Conservation (phyloP, 306 rosid genomes). For the Prunus kanzakura region DNA sequence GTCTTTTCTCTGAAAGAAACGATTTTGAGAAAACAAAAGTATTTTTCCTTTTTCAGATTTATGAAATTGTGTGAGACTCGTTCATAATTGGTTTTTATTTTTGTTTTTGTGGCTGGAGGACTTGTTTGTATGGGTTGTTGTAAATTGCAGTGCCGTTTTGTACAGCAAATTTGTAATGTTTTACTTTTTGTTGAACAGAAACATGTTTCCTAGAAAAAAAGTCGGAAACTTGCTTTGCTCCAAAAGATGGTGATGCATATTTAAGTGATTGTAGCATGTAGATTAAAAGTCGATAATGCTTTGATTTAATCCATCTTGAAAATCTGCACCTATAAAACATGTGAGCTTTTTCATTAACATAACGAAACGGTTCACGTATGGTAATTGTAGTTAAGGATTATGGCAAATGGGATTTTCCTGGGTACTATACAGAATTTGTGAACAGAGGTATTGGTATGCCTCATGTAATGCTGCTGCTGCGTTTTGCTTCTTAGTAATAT, state of each 20-base stretch:
- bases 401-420: no score
- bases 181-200: no score
- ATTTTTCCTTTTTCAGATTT: neutral
- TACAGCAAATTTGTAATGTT: no score
- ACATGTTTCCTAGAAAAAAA: neutral
- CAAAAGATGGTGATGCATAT: neutral
- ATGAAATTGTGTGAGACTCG: neutral
- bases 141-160: no score
- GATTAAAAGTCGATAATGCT: neutral
- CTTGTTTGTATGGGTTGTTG: no score
- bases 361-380: neutral
- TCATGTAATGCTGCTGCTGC: neutral
- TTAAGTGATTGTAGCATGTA: neutral
- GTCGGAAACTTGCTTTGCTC: neutral
- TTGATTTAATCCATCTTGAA: neutral
- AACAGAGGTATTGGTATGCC: neutral
- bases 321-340: neutral
- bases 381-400: no score
- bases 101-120: neutral
- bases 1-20: neutral
- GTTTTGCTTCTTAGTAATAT: slow-evolving; percentile 5
- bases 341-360: neutral
- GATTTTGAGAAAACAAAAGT: neutral
- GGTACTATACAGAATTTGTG: neutral
- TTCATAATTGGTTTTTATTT: neutral